Percentiles rank a stretch among this genome's conserved stretches.
phyloP scores from a whole-genome alignment of 1,139 yeast genomes.

The Blastobotrys serpentis region DNA sequence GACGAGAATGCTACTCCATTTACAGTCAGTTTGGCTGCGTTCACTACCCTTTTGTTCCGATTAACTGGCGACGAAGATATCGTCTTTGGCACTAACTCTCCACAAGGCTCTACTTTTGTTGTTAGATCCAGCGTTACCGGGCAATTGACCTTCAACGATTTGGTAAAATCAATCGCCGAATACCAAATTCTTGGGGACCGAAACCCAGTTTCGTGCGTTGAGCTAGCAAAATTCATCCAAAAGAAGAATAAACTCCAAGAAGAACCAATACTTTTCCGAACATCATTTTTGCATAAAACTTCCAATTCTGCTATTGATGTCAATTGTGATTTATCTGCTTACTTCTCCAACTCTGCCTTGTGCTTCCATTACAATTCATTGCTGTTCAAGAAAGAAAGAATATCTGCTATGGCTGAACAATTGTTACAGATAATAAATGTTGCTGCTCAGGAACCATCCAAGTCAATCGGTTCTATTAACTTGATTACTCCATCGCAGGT shows the following conservation, averaged over 20 bases:
- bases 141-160: constrained; percentile 49
- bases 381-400: constrained; percentile 68
- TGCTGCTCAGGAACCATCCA: constrained; percentile 37
- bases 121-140: constrained; percentile 56
- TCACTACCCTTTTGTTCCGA: constrained; percentile 70
- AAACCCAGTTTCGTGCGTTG: constrained; percentile 49
- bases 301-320: constrained; percentile 2
- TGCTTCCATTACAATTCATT: constrained; percentile 67
- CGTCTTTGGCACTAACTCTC: constrained; percentile 67
- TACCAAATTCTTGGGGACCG: constrained; percentile 45
- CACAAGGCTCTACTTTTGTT: constrained; percentile 46
- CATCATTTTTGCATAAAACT: constrained; percentile 52
- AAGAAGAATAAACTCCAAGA: constrained; percentile 50
- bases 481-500: constrained; percentile 66
- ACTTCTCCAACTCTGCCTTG: constrained; percentile 7
- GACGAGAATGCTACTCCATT: constrained; percentile 37
- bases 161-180: constrained; percentile 47
- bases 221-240: constrained; percentile 54
- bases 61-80: constrained; percentile 94
- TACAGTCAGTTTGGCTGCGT: constrained; percentile 61
- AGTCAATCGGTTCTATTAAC: constrained; percentile 58
- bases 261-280: constrained; percentile 62
- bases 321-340: constrained; percentile 3
- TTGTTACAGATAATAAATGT: constrained; percentile 53
- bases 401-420: constrained; percentile 71